Conservation (phyloP, 768 basidiomycete species). For the Tephrocybe rancida region DNA sequence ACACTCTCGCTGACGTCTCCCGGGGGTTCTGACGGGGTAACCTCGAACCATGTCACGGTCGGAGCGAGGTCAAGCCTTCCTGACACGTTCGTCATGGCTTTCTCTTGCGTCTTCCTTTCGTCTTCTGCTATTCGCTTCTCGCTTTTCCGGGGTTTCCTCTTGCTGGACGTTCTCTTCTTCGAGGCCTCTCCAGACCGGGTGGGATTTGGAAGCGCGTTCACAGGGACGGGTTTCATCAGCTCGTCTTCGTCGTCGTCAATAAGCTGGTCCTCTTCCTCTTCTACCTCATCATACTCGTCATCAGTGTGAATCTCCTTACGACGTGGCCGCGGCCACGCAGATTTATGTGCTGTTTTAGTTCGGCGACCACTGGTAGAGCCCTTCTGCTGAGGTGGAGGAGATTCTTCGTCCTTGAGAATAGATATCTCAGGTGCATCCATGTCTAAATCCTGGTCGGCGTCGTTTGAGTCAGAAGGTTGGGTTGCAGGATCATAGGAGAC, state of each 20-base stretch:
- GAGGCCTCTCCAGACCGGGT: conserved; percentile 35
- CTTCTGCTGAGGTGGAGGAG: conserved; percentile 58
- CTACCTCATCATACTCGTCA: conserved; percentile 64
- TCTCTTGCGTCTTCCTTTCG: conserved; percentile 51
- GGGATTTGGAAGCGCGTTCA: conserved; percentile 25
- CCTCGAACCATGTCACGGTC: conserved; percentile 44
- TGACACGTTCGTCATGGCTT: conserved; percentile 31
- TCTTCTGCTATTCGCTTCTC: conserved; percentile 46
- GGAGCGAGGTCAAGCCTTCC: conserved; percentile 39
- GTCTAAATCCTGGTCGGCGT: conserved; percentile 50
- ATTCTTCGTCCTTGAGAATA: conserved; percentile 70
- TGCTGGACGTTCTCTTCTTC: conserved; percentile 53
- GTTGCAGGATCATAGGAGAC: conserved; percentile 51
- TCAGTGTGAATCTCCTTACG: conserved; percentile 34
- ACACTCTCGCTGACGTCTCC: conserved; percentile 21
- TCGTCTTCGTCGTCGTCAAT: conserved; percentile 67
- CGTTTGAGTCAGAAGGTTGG: conserved; percentile 23
- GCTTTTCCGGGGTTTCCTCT: conserved; percentile 55
- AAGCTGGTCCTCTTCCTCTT: conserved; percentile 79
- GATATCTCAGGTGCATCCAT: conserved; percentile 88
- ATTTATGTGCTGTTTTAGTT: conserved; percentile 16
- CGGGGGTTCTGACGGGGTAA: conserved; percentile 38
- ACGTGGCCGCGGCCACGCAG: conserved; percentile 20
- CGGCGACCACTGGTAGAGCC: conserved; percentile 27
- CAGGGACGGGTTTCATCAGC: conserved; percentile 31